Evolutionary conservation across 2,329 filamentous ascomycete species (phyloP).

Genomic region (Emergomyces pasteurianus): DNA sequence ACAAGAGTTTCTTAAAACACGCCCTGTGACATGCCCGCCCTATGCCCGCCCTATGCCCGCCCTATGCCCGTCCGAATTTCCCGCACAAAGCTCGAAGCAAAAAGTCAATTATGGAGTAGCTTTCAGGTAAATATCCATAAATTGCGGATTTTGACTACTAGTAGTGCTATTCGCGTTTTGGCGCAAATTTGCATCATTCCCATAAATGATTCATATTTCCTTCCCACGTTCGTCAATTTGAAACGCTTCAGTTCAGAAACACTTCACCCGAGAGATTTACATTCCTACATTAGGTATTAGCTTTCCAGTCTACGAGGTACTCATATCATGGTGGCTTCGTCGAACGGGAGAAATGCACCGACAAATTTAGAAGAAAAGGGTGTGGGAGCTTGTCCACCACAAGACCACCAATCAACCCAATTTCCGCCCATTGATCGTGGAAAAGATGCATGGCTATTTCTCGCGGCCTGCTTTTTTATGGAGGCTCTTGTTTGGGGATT

Average conservation of each 20-base stretch:
- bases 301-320: too few species aligned
- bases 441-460: constrained; percentile 30
- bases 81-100: not conserved
- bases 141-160: not conserved
- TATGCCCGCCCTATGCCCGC: too few species aligned
- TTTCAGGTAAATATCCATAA: not conserved
- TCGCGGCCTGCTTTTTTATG: constrained; percentile 37
- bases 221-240: not conserved
- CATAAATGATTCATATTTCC: not conserved
- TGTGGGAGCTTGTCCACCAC: not conserved
- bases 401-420: not conserved
- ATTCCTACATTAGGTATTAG: not conserved
- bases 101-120: not conserved
- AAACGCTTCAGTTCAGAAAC: not conserved
- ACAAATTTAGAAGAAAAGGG: not conserved
- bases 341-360: not conserved
- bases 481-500: constrained; percentile 41
- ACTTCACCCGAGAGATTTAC: not conserved
- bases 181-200: not conserved
- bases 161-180: not conserved
- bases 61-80: too few species aligned
- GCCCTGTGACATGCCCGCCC: not conserved
- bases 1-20: too few species aligned
- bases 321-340: not conserved
- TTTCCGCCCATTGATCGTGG: constrained; percentile 22